These are phyloP conservation scores for Epicoccum sorghinum DNA, from an alignment of 2,329 filamentous ascomycete genomes.

Conservation along the genomic window DNA sequence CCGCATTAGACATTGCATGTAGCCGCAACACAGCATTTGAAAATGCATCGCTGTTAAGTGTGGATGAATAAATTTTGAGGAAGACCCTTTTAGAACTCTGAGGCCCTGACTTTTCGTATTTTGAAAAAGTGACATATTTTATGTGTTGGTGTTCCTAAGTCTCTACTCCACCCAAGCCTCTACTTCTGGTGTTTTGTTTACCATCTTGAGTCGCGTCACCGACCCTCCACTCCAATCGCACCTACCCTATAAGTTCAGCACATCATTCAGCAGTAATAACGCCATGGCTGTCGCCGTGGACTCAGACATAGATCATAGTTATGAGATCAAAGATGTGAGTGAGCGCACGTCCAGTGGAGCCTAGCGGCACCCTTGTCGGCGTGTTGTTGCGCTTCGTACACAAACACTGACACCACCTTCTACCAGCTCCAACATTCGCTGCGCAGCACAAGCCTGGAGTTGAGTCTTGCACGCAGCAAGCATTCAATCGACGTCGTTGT, in stretches of 20 bases:
- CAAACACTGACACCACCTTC: conserved; percentile 19
- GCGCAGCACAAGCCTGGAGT: conserved; percentile 65
- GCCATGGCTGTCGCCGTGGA: conserved; percentile 37
- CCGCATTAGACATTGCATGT: background rate
- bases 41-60: background rate
- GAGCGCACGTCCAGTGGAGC: conserved; percentile 9
- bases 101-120: no score
- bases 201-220: conserved; percentile 36
- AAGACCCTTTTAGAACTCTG: no score
- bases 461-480: conserved; percentile 69
- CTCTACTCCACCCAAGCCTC: background rate
- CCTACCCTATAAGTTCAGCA: conserved; percentile 18
- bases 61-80: background rate
- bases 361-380: conserved; percentile 4
- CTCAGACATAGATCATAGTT: conserved; percentile 31
- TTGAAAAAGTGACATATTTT: background rate
- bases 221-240: conserved; percentile 22
- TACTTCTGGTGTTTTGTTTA: conserved; percentile 41
- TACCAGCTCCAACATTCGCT: conserved; percentile 57
- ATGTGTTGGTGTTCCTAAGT: conserved; percentile 3
- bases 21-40: background rate
- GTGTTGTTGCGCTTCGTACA: conserved; percentile 9
- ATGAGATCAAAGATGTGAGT: conserved; percentile 47
- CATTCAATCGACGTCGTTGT: conserved; percentile 71
- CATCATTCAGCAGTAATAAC: conserved; percentile 30